Base-by-base conservation (phyloP, 2,329 filamentous ascomycete genomes). In the Beauveria varroae region DNA sequence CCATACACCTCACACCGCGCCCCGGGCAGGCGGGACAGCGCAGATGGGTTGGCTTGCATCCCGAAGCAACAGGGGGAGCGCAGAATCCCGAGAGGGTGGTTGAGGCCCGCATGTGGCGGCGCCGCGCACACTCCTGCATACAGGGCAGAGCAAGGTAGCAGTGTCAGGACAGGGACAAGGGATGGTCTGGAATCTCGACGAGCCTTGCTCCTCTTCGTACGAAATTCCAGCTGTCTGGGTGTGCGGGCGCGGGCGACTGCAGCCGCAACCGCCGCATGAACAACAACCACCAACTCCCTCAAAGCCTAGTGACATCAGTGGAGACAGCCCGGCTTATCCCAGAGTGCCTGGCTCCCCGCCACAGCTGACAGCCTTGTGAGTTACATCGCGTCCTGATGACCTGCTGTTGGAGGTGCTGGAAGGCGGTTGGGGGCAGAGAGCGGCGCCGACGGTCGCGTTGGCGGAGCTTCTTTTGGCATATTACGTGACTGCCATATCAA, bases 281-380 rank as follows among this genome's bases (percentile, higher is more conserved):
- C 30, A 50, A 28, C 30, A 18, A 58, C 18, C 37, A 34, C 56
- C 18, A 28, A 8, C 20, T 8, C 9, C 30, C 22, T 7, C n/a
- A 8, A 44, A 37, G 5, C 34, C 4, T 40, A 57, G 47, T 34
- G 30, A 24, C 26, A 40, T 51, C 56, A 51, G 22, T n/a, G 20
- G 50, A 53, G 57, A 20, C 50, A 40, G 50, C 20, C 41, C 26
- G 47, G 57, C 57, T 46, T 50, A 37, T 60, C n/a, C 37, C 26
- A 28, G n/a, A 54, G 50, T 37, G 41, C 50, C 28, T 14, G 37
- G 18, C 5, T 53, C n/a, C 49, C 57, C 49, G 57, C 41, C 40
- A n/a, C 40, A 60, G 49, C 57, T 60, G 49, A 54, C 57, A 60
- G 49, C 57, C 57, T 40, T 54, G 49, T 20, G 28, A 46, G 57